Conservation (phyloP, 768 basidiomycete species). For the Lentinula raphanica region DNA sequence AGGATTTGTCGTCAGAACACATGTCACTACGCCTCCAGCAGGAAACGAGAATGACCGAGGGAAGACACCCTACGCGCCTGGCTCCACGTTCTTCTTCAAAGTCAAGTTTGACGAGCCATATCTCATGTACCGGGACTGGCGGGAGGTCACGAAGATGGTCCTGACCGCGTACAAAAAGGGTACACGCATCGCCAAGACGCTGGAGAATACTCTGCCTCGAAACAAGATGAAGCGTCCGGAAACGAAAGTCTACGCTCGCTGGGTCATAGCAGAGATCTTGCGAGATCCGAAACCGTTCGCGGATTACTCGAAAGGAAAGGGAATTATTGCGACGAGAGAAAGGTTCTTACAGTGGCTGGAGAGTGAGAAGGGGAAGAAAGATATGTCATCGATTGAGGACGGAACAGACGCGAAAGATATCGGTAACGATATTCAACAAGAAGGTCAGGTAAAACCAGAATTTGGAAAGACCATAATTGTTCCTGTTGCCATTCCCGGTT, state of each 20-base stretch:
- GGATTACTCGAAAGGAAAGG: constrained; percentile 63
- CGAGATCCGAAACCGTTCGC: constrained; percentile 54
- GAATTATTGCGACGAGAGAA: constrained; percentile 82
- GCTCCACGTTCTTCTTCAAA: constrained; percentile 96
- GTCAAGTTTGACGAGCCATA: constrained; percentile 99
- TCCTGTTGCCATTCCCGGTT: constrained; percentile 88
- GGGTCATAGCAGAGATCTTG: constrained; percentile 77
- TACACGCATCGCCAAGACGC: neutral
- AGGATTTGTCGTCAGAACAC: constrained; percentile 89
- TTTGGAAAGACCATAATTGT: constrained; percentile 79
- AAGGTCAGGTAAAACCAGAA: constrained; percentile 16
- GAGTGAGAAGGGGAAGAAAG: constrained; percentile 38
- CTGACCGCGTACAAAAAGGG: constrained; percentile 34
- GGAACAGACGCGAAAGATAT: constrained; percentile 27
- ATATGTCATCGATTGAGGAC: constrained; percentile 15
- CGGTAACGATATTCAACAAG: constrained; percentile 24
- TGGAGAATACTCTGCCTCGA: constrained; percentile 43
- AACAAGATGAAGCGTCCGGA: constrained; percentile 71
- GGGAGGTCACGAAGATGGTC: constrained; percentile 85
- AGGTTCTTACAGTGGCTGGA: constrained; percentile 68
- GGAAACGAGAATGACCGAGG: constrained; percentile 18
- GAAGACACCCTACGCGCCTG: constrained; percentile 58
- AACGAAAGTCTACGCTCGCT: constrained; percentile 72
- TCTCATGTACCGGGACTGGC: constrained; percentile 97
- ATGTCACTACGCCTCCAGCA: constrained; percentile 39